These are phyloP conservation scores for Pisolithus orientalis DNA, from an alignment of 768 basidiomycete genomes.

Conservation along the genomic window DNA sequence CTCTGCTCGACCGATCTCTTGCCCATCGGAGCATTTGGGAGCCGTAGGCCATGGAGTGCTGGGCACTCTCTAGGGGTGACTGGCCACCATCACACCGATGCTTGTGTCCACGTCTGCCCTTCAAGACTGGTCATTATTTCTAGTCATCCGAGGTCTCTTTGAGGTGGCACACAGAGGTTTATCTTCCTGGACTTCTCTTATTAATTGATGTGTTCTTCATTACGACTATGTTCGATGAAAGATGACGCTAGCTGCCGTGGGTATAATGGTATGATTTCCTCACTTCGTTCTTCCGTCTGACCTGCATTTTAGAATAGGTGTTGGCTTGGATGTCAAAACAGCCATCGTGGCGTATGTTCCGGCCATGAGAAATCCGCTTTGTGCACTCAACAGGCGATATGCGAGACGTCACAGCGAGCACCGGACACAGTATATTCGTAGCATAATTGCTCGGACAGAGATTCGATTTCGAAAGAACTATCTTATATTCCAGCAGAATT, in stretches of 20 bases:
- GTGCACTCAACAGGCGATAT: slow-evolving; percentile 26
- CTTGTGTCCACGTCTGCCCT: slow-evolving; percentile 52
- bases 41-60: too few relatives aligned
- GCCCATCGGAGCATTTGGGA: too few relatives aligned
- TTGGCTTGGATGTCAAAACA: slow-evolving; percentile 63
- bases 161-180: slow-evolving; percentile 50
- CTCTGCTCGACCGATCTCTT: slow-evolving; percentile 48
- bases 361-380: neutral
- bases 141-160: slow-evolving; percentile 55
- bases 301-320: slow-evolving; percentile 49
- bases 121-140: slow-evolving; percentile 57
- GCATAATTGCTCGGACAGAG: slow-evolving; percentile 16
- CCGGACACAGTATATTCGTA: slow-evolving; percentile 19
- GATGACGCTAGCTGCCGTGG: slow-evolving; percentile 52
- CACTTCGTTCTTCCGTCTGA: neutral
- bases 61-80: neutral
- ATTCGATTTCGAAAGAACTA: slow-evolving; percentile 21
- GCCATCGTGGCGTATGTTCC: slow-evolving; percentile 46
- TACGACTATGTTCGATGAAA: slow-evolving; percentile 54
- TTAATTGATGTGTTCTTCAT: slow-evolving; percentile 55
- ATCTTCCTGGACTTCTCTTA: slow-evolving; percentile 37
- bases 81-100: slow-evolving; percentile 35
- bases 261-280: slow-evolving; percentile 13
- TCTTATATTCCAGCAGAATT: slow-evolving; percentile 30
- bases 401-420: slow-evolving; percentile 48